These are phyloP conservation scores for Aquilaria malaccensis DNA, from an alignment of 345 rosid genomes.

Conservation along the genomic window DNA sequence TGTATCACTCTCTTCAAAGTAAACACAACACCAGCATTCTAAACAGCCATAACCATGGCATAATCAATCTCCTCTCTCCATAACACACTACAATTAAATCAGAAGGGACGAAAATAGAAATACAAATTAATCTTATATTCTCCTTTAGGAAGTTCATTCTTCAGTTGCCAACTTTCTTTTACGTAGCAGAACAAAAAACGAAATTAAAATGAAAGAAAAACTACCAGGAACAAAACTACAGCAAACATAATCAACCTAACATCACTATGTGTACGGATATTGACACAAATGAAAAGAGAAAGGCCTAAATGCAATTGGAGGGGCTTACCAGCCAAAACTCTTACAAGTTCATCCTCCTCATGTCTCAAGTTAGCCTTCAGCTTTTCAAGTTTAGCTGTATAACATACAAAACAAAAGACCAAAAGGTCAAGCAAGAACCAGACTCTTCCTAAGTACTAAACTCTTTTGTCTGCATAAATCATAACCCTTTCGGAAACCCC, in stretches of 20 bases:
- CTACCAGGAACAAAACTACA: neutral
- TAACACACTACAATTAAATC: too few species aligned
- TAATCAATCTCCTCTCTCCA: too few species aligned
- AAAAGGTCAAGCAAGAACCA: neutral
- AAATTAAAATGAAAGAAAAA: neutral
- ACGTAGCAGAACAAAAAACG: neutral
- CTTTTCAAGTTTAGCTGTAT: conserved; percentile 43
- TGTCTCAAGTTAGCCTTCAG: conserved; percentile 57
- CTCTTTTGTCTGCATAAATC: conserved; percentile 7
- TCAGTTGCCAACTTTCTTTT: neutral
- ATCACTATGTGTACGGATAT: too few species aligned
- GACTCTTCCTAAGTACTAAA: neutral
- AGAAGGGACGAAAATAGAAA: too few species aligned
- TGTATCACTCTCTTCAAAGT: neutral
- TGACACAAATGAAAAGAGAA: too few species aligned
- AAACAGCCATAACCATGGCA: too few species aligned
- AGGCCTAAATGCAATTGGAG: too few species aligned
- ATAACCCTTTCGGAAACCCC: conserved; percentile 17
- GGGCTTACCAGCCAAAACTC: conserved; percentile 55
- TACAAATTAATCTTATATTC: too few species aligned
- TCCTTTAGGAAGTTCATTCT: neutral
- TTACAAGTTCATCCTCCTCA: conserved; percentile 78
- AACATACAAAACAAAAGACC: conserved; percentile 1
- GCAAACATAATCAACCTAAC: too few species aligned
- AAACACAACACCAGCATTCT: neutral